Evolutionary conservation across 345 rosid species (phyloP), one percentile per base, ranked within the genome.

Genomic region (Linum usitatissimum): DNA sequence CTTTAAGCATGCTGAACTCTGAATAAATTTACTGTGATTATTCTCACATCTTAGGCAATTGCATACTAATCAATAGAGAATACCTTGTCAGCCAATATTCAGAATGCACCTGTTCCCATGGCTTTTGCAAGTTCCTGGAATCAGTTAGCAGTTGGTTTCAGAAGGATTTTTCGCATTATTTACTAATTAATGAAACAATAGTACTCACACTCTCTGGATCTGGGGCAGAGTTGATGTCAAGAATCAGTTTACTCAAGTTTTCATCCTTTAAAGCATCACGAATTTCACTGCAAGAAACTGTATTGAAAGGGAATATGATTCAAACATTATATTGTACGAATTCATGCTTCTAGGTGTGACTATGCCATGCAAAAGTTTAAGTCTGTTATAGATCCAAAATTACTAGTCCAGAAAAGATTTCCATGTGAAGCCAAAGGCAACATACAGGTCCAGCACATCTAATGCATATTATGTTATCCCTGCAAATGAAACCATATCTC

Each of bases 261-360:
- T 81, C 75, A 51, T 81, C 79, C 66, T 62, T 69, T 64, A 86
- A 72, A 31, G 71, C 80, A 55, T 73, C 38, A 1, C 75, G 64
- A 45, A 83, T 73, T 72, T 86, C 93, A 60, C 66, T 61, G 17
- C 85, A 78, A 60, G 81, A 74, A 69, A 85, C 88, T 83, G 82
- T 63, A 67, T 42, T 42, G 60, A 55, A 66, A 70, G 36, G 60
- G 9, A 59, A 13, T 20, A 48, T 0, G 2, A 55, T 51, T 60
- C 39, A 36, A 53, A 60, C 15, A 53, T 19, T 15, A 14, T 12
- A 42, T n/a, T 31, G 64, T 1, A 21, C 34, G 21, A 18, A n/a
- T 21, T 39, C 42, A 70, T 48, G 65, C 28, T 51, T 58, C 36
- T n/a, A 55, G 38, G 68, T 30, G 30, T 49, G 39, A 53, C n/a